Conservation (phyloP, 2,329 filamentous ascomycete genomes). For the Colletotrichum sp. region DNA sequence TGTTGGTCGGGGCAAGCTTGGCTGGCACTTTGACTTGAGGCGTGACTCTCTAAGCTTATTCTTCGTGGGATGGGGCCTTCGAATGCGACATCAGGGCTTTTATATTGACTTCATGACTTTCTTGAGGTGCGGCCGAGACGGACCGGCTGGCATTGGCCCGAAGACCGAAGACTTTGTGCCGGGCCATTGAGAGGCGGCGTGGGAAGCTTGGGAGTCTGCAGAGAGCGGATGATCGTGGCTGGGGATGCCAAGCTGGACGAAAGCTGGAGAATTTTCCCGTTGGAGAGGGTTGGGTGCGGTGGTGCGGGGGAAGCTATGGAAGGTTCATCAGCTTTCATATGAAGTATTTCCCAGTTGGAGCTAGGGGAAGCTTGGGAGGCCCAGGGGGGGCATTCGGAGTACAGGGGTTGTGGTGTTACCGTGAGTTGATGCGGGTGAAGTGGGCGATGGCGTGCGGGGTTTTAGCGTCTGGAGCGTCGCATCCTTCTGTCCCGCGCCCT, state of each 20-base stretch:
- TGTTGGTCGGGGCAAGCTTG: not conserved
- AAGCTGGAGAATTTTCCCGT: constrained; percentile 1
- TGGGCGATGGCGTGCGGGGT: constrained; percentile 10
- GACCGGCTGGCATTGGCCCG: constrained; percentile 13
- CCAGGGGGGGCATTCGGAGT: not conserved
- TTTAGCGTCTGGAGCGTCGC: constrained; percentile 16
- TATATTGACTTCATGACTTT: constrained; percentile 6
- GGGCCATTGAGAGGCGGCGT: constrained; percentile 15
- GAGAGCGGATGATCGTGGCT: not conserved
- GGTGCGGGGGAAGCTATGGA: constrained; percentile 12
- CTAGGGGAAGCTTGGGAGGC: not conserved
- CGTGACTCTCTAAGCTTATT: not conserved
- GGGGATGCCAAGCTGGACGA: constrained; percentile 3
- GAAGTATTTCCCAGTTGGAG: not conserved
- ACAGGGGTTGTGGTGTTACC: not conserved
- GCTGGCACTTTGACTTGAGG: not conserved
- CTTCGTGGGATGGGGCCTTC: not conserved
- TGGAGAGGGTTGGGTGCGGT: not conserved
- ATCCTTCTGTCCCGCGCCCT: constrained; percentile 12
- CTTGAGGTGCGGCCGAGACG: not conserved
- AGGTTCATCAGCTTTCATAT: not conserved
- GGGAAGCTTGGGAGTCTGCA: not conserved
- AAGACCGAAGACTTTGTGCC: constrained; percentile 5
- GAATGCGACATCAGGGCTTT: not conserved
- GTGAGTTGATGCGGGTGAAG: not conserved